Conservation (phyloP, 176 grass and related monocot genomes). For the Zoysia pacifica region DNA sequence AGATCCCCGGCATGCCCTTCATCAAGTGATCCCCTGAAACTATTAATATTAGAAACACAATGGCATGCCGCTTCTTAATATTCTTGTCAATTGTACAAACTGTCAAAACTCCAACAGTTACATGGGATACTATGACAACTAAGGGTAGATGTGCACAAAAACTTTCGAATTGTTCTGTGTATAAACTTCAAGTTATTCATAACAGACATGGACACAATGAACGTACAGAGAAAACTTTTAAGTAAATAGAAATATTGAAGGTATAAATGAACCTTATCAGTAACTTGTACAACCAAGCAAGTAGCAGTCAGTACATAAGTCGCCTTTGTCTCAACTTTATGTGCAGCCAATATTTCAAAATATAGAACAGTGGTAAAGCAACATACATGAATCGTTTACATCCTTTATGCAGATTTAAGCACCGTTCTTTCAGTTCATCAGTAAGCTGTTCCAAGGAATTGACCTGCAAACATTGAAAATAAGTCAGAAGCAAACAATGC, state of each 20-base stretch:
- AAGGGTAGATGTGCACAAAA: background rate
- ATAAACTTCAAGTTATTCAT: conserved; percentile 2
- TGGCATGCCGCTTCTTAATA: conserved; percentile 8
- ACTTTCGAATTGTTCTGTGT: background rate
- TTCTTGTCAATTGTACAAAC: conserved; percentile 8
- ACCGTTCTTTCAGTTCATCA: conserved; percentile 90
- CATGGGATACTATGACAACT: background rate
- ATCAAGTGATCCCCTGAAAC: conserved; percentile 78
- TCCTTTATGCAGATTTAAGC: conserved; percentile 86
- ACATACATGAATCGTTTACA: conserved; percentile 91
- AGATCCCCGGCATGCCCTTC: conserved; percentile 77
- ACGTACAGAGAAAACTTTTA: conserved; percentile 31
- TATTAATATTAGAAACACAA: conserved; percentile 36
- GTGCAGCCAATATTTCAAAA: conserved; percentile 28
- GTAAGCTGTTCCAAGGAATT: conserved; percentile 86
- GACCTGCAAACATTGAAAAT: conserved; percentile 54
- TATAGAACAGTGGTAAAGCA: conserved; percentile 21
- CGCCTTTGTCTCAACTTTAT: background rate
- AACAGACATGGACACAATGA: background rate
- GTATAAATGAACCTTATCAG: conserved; percentile 29
- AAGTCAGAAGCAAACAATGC: conserved; percentile 34
- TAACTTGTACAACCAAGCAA: conserved; percentile 18
- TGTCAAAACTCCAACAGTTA: conserved; percentile 15
- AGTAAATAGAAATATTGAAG: conserved; percentile 4
- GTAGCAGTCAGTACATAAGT: conserved; percentile 4